These are phyloP conservation scores for Xylariales sp. DNA, from an alignment of 2,329 filamentous ascomycete genomes.

Conservation along the genomic window DNA sequence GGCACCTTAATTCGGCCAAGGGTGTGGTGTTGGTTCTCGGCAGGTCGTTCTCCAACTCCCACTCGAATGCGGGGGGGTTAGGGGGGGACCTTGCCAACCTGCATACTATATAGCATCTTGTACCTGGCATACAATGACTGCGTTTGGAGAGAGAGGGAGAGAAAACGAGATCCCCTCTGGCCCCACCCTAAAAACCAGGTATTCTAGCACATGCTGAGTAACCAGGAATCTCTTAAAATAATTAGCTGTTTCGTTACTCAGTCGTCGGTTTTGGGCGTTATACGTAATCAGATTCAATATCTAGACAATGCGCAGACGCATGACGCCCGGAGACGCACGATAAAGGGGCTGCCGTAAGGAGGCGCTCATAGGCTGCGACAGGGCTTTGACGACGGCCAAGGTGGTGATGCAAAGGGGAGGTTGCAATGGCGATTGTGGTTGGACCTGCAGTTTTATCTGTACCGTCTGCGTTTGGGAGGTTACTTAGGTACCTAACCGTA, in stretches of 20 bases:
- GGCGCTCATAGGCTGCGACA: too few species aligned
- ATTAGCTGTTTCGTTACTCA: too few species aligned
- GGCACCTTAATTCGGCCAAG: slow-evolving; percentile 16
- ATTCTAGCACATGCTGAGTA: slow-evolving; percentile 8
- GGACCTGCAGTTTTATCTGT: slow-evolving; percentile 4
- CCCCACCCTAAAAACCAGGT: slow-evolving; percentile 18
- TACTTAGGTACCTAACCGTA: too few species aligned
- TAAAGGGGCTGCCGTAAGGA: too few species aligned
- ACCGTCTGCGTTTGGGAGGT: too few species aligned
- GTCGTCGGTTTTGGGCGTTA: too few species aligned
- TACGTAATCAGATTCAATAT: too few species aligned
- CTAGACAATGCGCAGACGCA: too few species aligned
- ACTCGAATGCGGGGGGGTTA: too few species aligned
- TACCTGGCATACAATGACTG: slow-evolving; percentile 33
- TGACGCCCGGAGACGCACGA: too few species aligned
- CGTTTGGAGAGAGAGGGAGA: not conserved
- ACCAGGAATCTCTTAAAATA: not conserved
- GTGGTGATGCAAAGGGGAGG: not conserved
- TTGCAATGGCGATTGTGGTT: not conserved
- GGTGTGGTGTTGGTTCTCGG: slow-evolving; percentile 16
- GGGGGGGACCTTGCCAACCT: slow-evolving; percentile 22
- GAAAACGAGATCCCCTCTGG: too few species aligned
- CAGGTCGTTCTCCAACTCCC: slow-evolving; percentile 34
- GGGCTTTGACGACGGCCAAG: not conserved
- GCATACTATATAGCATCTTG: slow-evolving; percentile 1